Conservation (phyloP, 2,329 filamentous ascomycete genomes). For the Aureobasidium mangrovei region DNA sequence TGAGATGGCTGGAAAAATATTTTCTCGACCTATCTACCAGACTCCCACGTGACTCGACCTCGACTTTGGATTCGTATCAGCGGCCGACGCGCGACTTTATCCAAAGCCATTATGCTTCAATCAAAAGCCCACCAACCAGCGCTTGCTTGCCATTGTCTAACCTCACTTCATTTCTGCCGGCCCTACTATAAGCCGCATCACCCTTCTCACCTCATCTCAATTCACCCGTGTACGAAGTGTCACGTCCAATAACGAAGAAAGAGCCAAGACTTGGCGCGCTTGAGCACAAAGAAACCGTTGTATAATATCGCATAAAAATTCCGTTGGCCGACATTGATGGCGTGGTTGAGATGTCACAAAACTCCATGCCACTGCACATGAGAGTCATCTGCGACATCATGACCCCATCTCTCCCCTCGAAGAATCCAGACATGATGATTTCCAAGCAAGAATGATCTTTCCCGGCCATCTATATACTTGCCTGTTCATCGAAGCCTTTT, state of each 20-base stretch:
- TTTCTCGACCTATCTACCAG: background rate
- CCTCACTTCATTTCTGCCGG: background rate
- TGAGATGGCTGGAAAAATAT: slow-evolving; percentile 8
- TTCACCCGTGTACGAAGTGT: background rate
- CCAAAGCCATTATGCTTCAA: background rate
- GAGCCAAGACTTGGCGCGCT: background rate
- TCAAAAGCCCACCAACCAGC: background rate
- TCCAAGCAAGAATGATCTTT: background rate
- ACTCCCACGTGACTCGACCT: background rate
- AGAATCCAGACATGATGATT: slow-evolving; percentile 2
- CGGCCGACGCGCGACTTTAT: background rate
- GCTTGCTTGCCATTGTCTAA: background rate
- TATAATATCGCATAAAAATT: background rate
- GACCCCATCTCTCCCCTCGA: background rate
- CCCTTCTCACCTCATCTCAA: background rate
- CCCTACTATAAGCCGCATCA: background rate
- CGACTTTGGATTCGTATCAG: background rate
- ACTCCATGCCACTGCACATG: background rate
- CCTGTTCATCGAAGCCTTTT: background rate
- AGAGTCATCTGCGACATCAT: background rate
- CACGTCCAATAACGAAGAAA: too few species aligned
- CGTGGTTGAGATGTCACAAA: slow-evolving; percentile 5
- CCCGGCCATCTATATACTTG: background rate
- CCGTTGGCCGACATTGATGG: background rate
- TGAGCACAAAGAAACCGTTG: background rate